Base-by-base conservation (phyloP, 768 basidiomycete genomes). In the Russula compacta region DNA sequence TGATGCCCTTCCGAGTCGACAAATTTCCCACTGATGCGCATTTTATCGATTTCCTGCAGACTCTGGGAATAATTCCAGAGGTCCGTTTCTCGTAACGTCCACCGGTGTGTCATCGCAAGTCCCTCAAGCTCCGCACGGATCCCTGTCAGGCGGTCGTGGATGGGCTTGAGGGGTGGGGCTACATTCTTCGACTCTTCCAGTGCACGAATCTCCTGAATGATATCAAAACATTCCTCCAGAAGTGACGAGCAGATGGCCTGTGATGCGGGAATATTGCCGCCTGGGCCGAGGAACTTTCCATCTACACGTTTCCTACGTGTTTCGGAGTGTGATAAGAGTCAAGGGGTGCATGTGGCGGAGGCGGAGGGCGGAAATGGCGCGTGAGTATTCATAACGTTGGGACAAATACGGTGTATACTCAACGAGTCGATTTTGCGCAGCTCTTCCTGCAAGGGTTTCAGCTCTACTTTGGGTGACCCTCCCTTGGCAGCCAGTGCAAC, bases 11-110 rank as follows among this genome's bases (percentile, higher is more conserved):
- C 94, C 0, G 87, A 80, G 69, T 98, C 95, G 6, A 95, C 86
- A 70, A 98, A 99, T 74, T 97, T 95, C 59, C 97, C 97, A 64
- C 98, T 93, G 6, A 98, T 83, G 24, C 97, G 78, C 93, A 98
- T 93, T 73, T 89, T 87, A 74, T 99, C 97, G 43, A 99, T 95
- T 73, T 98, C 95, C 69, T 94, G 87, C 63, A 99, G 75, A 71
- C 91, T 91, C 56, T 93, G 78, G 21, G 92, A 91, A 73, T 95
- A 98, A 73, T 92, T 98, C 80, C 84, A 93, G 21, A 95, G 76
- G 68, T 95, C 93, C 1, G 91, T 92, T 78, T 99, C 97, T 46
- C 95, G 80, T 57, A 99, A 76, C 62, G 87, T 98, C 97, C 97
- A 99, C 39, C 97, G 86, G 71, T 95, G 97, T 0, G 97, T 98